Evolutionary conservation across 306 rosid genomes (phyloP).

Genomic region (Oxytropis ochrocephala): DNA sequence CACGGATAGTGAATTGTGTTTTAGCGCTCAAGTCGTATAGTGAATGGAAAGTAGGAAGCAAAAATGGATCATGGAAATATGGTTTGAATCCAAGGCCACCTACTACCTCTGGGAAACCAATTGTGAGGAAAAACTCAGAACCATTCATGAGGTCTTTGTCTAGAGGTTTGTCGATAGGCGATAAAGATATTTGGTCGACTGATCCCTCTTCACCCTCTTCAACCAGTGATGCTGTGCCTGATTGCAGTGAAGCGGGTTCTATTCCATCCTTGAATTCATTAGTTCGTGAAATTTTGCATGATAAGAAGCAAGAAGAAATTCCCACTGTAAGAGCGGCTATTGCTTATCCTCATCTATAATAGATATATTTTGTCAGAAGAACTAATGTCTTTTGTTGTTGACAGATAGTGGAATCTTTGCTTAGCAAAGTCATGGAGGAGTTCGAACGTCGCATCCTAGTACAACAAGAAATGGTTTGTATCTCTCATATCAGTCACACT

Average conservation of each 20-base stretch:
- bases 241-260: constrained; percentile 48
- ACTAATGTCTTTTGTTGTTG: constrained; percentile 8
- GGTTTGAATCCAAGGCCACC: constrained; percentile 50
- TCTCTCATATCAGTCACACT: background rate
- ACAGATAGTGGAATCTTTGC: constrained; percentile 71
- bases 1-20: constrained; percentile 76
- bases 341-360: background rate
- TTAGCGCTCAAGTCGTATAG: constrained; percentile 72
- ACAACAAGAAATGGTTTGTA: constrained; percentile 52
- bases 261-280: constrained; percentile 43
- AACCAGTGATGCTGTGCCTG: constrained; percentile 30
- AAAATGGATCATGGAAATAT: constrained; percentile 64
- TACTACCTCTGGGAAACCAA: constrained; percentile 31
- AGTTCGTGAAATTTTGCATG: constrained; percentile 52
- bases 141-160: constrained; percentile 41
- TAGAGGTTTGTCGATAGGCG: constrained; percentile 29
- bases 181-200: constrained; percentile 37
- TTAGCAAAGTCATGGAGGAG: constrained; percentile 81
- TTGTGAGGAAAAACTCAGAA: constrained; percentile 53
- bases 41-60: constrained; percentile 67
- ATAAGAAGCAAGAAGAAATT: constrained; percentile 78
- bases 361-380: too few species aligned
- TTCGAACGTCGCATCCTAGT: constrained; percentile 52
- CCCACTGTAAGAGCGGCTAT: constrained; percentile 46
- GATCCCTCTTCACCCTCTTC: constrained; percentile 34